Evolutionary conservation across 192 early-diverging fungal species (phyloP).

Genomic region (Linderina pennispora): DNA sequence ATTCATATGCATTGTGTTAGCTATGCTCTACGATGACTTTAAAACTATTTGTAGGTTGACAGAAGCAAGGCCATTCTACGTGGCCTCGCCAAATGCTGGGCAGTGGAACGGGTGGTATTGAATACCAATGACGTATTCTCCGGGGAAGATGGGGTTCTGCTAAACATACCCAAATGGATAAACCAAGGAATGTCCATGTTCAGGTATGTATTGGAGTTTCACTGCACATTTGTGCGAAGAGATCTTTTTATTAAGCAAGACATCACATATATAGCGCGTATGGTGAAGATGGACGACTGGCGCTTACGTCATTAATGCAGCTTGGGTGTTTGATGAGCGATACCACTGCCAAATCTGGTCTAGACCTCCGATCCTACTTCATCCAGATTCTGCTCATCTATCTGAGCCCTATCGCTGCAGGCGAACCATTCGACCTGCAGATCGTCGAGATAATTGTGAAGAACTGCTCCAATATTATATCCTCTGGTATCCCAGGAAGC

Average conservation of each 20-base stretch:
- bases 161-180: conserved; percentile 35
- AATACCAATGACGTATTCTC: conserved; percentile 30
- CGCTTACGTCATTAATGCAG: conserved; percentile 27
- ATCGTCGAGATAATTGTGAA: conserved; percentile 33
- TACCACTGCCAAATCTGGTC: too few species aligned
- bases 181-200: conserved; percentile 26
- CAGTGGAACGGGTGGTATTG: conserved; percentile 34
- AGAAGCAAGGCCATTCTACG: conserved; percentile 27
- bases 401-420: conserved; percentile 21
- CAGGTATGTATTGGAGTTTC: too few species aligned
- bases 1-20: too few species aligned
- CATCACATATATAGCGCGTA: conserved; percentile 25
- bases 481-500: conserved; percentile 29
- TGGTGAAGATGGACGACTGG: conserved; percentile 35
- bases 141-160: conserved; percentile 34
- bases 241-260: conserved; percentile 19
- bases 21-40: too few species aligned
- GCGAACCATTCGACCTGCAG: conserved; percentile 13
- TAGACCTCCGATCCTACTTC: conserved; percentile 33
- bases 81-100: conserved; percentile 30
- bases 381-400: conserved; percentile 30
- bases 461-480: conserved; percentile 26
- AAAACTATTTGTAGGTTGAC: conserved; percentile 1
- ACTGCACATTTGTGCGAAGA: too few species aligned
- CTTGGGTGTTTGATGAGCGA: conserved; percentile 25